phyloP scores from a whole-genome alignment of 352 stramenopile genomes.

The Hyaloperonospora brassicae region DNA sequence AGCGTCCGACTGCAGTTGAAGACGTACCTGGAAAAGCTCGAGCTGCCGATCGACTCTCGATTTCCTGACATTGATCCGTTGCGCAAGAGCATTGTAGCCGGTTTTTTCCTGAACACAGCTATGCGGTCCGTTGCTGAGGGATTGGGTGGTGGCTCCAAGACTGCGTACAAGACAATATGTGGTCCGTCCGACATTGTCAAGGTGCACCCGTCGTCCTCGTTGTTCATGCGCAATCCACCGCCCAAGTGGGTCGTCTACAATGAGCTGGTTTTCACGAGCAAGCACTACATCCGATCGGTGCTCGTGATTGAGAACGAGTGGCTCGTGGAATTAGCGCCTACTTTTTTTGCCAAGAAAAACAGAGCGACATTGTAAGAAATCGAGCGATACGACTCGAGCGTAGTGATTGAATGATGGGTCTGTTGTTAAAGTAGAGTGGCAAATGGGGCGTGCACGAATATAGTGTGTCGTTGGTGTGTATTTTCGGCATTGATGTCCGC shows the following conservation, averaged over 20 bases:
- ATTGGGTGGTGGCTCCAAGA: conserved; percentile 57
- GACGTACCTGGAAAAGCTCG: conserved; percentile 65
- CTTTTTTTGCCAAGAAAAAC: conserved; percentile 73
- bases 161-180: conserved; percentile 82
- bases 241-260: conserved; percentile 85
- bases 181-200: conserved; percentile 77
- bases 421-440: too few relatives aligned
- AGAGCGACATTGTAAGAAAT: not conserved
- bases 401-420: too few relatives aligned
- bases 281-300: conserved; percentile 86
- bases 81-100: conserved; percentile 79
- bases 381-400: too few relatives aligned
- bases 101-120: conserved; percentile 85
- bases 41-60: conserved; percentile 54
- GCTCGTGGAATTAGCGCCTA: conserved; percentile 75
- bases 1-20: conserved; percentile 67
- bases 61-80: conserved; percentile 79
- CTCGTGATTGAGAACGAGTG: conserved; percentile 86
- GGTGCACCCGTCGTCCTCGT: conserved; percentile 81
- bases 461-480: too few relatives aligned
- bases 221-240: conserved; percentile 85
- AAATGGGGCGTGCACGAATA: too few relatives aligned
- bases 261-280: conserved; percentile 87
- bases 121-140: conserved; percentile 78
- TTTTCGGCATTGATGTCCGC: too few relatives aligned